Evolutionary conservation across 23 red algal species (phyloP).

Genomic region (Gracilariopsis chorda): DNA sequence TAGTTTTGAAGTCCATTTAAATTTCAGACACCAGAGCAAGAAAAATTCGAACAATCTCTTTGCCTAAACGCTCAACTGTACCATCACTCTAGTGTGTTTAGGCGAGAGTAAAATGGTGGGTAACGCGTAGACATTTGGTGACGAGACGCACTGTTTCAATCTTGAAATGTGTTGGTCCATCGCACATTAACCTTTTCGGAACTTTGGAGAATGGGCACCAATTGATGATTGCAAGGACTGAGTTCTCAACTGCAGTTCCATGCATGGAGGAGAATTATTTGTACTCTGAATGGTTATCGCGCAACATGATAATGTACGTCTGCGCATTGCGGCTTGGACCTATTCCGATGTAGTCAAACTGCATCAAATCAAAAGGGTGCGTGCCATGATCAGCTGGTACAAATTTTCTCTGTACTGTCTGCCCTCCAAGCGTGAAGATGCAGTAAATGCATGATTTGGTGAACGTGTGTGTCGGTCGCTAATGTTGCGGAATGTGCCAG

Average conservation of each 20-base stretch:
- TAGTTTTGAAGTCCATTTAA: not conserved
- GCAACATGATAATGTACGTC: not conserved
- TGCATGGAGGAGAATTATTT: not conserved
- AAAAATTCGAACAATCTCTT: conserved; percentile 4
- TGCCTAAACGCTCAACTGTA: not conserved
- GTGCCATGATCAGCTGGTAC: not conserved
- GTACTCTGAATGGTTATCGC: not conserved
- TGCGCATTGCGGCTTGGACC: not conserved
- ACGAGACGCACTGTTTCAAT: not conserved
- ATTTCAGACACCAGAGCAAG: not conserved
- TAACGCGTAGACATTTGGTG: not conserved
- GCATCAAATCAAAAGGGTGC: not conserved
- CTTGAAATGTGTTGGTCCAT: conserved; percentile 26
- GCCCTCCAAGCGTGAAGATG: not conserved
- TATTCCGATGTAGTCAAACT: conserved; percentile 21
- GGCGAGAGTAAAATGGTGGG: conserved; percentile 19
- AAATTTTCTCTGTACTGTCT: not conserved
- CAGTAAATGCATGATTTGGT: conserved; percentile 27
- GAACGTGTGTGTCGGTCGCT: too few relatives aligned
- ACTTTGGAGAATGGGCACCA: not conserved
- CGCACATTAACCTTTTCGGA: not conserved
- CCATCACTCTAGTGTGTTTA: not conserved
- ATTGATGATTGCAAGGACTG: not conserved
- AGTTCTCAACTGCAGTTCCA: not conserved
- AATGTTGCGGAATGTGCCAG: too few relatives aligned